phyloP scores from a whole-genome alignment of 495 filamentous ascomycete species.

The Neurospora sp. region DNA sequence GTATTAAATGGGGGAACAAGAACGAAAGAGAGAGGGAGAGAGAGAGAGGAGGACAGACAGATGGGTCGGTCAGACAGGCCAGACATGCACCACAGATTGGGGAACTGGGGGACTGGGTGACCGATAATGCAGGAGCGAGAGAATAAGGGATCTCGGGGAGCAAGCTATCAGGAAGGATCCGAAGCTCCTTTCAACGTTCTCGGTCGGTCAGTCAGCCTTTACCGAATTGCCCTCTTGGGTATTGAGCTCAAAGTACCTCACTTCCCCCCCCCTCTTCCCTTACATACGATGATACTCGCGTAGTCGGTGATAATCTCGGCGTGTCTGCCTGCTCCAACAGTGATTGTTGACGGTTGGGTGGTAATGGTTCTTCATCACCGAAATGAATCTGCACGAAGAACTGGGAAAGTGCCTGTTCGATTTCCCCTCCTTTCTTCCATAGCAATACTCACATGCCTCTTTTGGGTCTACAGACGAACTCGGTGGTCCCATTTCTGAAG shows the following conservation, averaged over 20 bases:
- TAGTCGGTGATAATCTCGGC: neutral
- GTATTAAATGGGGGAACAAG: neutral
- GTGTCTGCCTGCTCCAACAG: neutral
- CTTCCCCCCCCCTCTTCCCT: neutral
- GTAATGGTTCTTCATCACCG: neutral
- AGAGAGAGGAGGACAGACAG: neutral
- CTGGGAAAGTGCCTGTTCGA: neutral
- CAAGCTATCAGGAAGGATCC: neutral
- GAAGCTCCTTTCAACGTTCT: neutral
- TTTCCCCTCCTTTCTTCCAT: neutral
- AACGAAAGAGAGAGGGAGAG: neutral
- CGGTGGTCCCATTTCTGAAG: neutral
- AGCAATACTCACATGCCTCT: neutral
- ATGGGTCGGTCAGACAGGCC: neutral
- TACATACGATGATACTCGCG: neutral
- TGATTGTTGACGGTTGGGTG: neutral
- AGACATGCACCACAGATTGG: neutral
- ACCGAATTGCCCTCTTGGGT: neutral
- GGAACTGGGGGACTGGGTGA: neutral
- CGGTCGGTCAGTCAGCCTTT: neutral
- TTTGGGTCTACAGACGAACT: neutral
- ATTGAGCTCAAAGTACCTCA: neutral
- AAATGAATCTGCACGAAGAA: neutral
- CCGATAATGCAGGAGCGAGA: neutral
- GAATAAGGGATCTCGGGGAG: neutral